A percentile compares a stretch with the other conserved stretches of the same genome.
Conservation (phyloP, 176 grass and related monocot species). For the Eragrostis curvula region DNA sequence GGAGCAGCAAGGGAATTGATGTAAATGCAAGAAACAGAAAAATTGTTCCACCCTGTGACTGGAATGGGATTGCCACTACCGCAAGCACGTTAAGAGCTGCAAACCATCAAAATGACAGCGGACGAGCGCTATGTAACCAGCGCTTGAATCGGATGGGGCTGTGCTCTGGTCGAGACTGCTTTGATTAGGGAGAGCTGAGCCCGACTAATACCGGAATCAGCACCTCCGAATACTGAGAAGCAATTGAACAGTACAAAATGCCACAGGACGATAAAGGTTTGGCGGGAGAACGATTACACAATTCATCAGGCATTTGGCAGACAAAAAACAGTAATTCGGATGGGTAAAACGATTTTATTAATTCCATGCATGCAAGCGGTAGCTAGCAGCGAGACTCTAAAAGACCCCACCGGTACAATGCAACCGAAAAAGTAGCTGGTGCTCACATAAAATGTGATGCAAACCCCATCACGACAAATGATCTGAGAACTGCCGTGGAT, state of each 20-base stretch:
- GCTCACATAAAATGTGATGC: not conserved
- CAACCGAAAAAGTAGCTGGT: not conserved
- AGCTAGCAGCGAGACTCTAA: not conserved
- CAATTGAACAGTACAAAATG: not conserved
- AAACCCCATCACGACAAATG: constrained; percentile 6
- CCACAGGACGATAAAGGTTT: not conserved
- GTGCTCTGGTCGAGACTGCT: too few relatives aligned
- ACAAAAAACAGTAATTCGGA: not conserved
- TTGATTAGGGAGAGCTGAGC: too few relatives aligned
- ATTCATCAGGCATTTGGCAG: not conserved
- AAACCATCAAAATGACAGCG: too few relatives aligned
- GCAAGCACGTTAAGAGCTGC: too few relatives aligned
- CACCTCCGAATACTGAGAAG: not conserved
- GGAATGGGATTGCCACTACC: too few relatives aligned
- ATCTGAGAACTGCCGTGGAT: not conserved
- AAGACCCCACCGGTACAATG: not conserved
- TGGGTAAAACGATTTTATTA: not conserved
- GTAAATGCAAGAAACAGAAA: not conserved
- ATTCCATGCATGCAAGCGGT: not conserved
- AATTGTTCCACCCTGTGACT: too few relatives aligned
- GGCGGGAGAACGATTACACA: too few relatives aligned
- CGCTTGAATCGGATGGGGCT: too few relatives aligned
- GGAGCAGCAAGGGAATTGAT: not conserved
- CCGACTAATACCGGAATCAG: too few relatives aligned
- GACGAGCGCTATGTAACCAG: too few relatives aligned